Evolutionary conservation across 225 moss, liverwort and hornwort species (phyloP).

Genomic region (Bryum argenteum): DNA sequence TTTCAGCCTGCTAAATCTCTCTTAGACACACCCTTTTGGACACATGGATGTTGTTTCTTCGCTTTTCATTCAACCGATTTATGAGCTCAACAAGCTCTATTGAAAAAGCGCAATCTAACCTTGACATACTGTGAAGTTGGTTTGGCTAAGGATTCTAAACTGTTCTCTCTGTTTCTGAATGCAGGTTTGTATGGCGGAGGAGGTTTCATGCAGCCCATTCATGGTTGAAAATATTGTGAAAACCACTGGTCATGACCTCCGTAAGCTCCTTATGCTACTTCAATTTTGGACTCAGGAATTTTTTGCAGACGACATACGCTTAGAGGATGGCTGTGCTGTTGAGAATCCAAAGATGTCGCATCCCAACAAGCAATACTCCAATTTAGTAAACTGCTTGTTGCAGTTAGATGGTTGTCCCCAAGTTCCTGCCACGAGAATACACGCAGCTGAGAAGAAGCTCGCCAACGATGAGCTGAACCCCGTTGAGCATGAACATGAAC

Average conservation of each 20-base stretch:
- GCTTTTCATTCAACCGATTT: not conserved
- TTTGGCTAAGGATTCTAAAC: conserved; percentile 17
- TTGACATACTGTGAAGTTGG: conserved; percentile 1
- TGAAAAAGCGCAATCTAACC: not conserved
- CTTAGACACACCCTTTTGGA: not conserved
- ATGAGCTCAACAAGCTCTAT: not conserved
- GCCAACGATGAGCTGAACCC: conserved; percentile 11
- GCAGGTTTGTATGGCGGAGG: conserved; percentile 84
- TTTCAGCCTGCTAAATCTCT: conserved; percentile 17
- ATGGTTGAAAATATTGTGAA: conserved; percentile 65
- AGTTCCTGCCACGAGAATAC: conserved; percentile 47
- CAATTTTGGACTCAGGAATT: conserved; percentile 83
- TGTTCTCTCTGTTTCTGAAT: not conserved
- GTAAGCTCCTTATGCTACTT: conserved; percentile 77
- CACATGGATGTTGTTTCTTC: not conserved
- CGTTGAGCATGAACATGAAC: conserved; percentile 13
- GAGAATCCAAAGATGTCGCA: conserved; percentile 13
- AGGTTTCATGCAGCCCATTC: conserved; percentile 55
- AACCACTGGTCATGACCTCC: conserved; percentile 68
- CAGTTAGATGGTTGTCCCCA: conserved; percentile 66
- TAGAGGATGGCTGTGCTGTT: conserved; percentile 14
- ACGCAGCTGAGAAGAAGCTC: conserved; percentile 22
- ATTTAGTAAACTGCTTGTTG: conserved; percentile 54
- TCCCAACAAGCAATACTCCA: conserved; percentile 33
- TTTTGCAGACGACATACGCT: conserved; percentile 8